Percentiles rank a stretch among this genome's conserved stretches.
Conservation (phyloP, 208 protist species). For the Phytomonas serpens region DNA sequence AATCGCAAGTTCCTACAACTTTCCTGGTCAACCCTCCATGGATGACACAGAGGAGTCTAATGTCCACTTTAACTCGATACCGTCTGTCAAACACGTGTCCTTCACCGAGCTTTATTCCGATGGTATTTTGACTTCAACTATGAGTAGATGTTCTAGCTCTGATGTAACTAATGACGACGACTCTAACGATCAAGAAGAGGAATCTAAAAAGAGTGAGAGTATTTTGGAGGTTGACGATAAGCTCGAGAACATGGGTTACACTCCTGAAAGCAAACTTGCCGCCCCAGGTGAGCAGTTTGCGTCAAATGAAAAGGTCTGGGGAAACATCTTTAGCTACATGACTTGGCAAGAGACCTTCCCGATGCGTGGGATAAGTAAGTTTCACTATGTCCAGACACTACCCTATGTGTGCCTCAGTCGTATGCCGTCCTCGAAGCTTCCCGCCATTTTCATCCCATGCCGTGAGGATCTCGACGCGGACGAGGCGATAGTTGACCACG, state of each 20-base stretch:
- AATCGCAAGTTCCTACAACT: slow-evolving; percentile 31
- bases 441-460: slow-evolving; percentile 60
- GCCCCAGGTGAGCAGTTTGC: background rate
- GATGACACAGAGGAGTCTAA: slow-evolving; percentile 19
- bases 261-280: background rate
- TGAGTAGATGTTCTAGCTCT: slow-evolving; percentile 18
- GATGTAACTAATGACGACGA: slow-evolving; percentile 13
- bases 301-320: slow-evolving; percentile 22
- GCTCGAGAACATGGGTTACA: background rate
- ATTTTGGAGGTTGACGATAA: background rate
- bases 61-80: slow-evolving; percentile 23
- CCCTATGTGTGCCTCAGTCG: slow-evolving; percentile 32
- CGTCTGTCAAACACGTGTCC: slow-evolving; percentile 19
- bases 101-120: slow-evolving; percentile 25
- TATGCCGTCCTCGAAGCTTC: slow-evolving; percentile 27
- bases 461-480: slow-evolving; percentile 49
- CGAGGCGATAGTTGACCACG: slow-evolving; percentile 27
- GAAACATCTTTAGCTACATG: slow-evolving; percentile 42
- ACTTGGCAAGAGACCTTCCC: slow-evolving; percentile 31
- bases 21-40: slow-evolving; percentile 19
- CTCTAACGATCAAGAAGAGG: background rate
- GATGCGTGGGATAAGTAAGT: slow-evolving; percentile 36
- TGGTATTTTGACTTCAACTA: slow-evolving; percentile 32
- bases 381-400: slow-evolving; percentile 35
- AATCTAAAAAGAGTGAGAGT: background rate